Conservation (phyloP, 306 rosid species). For the Quercus aquifolioides region DNA sequence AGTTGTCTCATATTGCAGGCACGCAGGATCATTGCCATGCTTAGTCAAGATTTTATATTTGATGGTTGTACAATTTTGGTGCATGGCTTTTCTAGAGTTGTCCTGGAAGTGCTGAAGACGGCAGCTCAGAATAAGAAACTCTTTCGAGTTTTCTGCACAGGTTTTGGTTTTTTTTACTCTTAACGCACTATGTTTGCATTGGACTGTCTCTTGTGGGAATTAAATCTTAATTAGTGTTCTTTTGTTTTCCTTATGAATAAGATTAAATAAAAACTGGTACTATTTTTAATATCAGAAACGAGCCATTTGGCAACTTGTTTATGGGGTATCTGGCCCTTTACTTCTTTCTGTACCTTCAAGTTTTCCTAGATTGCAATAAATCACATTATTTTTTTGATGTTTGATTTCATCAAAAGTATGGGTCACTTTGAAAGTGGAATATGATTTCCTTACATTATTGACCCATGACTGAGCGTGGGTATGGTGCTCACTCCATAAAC, state of each 20-base stretch:
- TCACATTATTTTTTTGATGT: neutral
- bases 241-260: too few species aligned
- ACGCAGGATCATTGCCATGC: conserved; percentile 84
- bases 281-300: neutral
- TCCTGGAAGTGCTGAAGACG: conserved; percentile 70
- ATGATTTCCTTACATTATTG: too few species aligned
- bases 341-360: neutral
- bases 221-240: neutral
- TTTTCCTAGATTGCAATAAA: neutral
- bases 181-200: neutral
- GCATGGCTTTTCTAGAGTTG: conserved; percentile 94
- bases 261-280: neutral
- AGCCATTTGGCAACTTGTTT: neutral
- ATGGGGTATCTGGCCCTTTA: neutral
- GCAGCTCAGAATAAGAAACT: conserved; percentile 80
- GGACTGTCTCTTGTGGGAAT: neutral
- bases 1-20: conserved; percentile 50
- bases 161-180: conserved; percentile 19
- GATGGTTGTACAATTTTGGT: conserved; percentile 94
- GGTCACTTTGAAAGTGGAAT: neutral
- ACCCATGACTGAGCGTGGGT: neutral
- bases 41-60: conserved; percentile 87
- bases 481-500: neutral
- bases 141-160: conserved; percentile 86
- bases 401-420: neutral